Evolutionary conservation across 441 rosid species (phyloP), one percentile per base, ranked within the genome.

Genomic region (Erodium texanum): DNA sequence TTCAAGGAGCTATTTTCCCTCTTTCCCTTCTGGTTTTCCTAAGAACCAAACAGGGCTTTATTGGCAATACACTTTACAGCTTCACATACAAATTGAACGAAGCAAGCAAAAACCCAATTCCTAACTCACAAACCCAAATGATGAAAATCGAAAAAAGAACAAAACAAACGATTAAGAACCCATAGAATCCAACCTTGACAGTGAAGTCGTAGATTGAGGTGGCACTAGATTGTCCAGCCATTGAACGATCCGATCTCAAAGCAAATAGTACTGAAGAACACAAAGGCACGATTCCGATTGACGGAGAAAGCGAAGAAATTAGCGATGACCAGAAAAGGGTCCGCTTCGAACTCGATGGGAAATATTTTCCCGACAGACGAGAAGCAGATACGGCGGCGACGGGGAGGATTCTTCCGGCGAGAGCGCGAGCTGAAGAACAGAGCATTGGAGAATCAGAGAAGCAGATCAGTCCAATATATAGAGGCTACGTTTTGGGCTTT

Each of bases 201-300:
- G 89, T 87, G 87, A 91, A 89, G 68, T 91, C 96, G 64, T 91
- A 78, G 43, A 89, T 62, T 24, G 96, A 86, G 68, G 78, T 68
- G n/a, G 81, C 54, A 45, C 73, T 66, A 52, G 97, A 86, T 66
- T 82, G 73, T 75, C 80, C 64, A 64, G 96, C 91, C 97, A 90
- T 89, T 0, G 87, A 68, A 73, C 65, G 87, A 48, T 82, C 83
- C 18, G 81, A 83, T 78, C 89, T 74, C 63, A 64, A 68, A 77
- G 68, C 45, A 70, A 19, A 50, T 7, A 3, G 62, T 50, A 18
- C 19, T 6, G 58, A 6, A 15, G 58, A 50, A 16, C 58, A 50
- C 56, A 71, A 76, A 64, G 54, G 14, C 66, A 65, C 62, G 73
- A 75, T 63, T 71, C 56, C 66, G 71, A 72, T 72, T n/a, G 82